phyloP scores from a whole-genome alignment of 352 stramenopile genomes.

The Phytophthora pini region DNA sequence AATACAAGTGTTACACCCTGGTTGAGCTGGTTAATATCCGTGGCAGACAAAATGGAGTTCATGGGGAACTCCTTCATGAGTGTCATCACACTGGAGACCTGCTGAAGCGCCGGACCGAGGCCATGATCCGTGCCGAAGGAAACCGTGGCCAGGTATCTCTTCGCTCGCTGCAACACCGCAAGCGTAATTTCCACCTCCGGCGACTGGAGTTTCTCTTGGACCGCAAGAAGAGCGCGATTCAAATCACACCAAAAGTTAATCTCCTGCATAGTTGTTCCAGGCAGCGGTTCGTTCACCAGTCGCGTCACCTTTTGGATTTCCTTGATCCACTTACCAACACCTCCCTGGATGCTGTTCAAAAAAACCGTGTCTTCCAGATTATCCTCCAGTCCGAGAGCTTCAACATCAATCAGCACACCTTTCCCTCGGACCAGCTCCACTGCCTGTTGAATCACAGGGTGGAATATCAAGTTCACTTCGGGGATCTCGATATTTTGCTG shows the following conservation, averaged over 20 bases:
- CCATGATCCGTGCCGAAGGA: conserved; percentile 93
- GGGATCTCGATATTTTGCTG: conserved; percentile 96
- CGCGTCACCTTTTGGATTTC: conserved; percentile 95
- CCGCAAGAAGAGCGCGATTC: conserved; percentile 85
- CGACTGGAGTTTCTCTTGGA: conserved; percentile 88
- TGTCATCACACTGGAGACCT: conserved; percentile 90
- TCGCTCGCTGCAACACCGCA: conserved; percentile 91
- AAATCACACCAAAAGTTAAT: conserved; percentile 97
- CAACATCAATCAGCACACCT: conserved; percentile 80
- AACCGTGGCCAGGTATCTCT: conserved; percentile 90
- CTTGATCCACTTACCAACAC: conserved; percentile 95
- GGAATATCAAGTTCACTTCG: conserved; percentile 90
- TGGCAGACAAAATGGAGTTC: conserved; percentile 91
- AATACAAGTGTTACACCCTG: conserved; percentile 86
- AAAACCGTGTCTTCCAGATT: conserved; percentile 87
- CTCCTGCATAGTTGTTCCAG: conserved; percentile 91
- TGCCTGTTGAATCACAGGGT: conserved; percentile 87
- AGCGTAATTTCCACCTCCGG: conserved; percentile 93
- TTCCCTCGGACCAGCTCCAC: conserved; percentile 78
- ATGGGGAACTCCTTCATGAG: conserved; percentile 95
- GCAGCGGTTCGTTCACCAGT: conserved; percentile 87
- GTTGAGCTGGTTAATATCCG: conserved; percentile 85
- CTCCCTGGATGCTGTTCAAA: conserved; percentile 87
- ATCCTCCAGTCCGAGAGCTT: conserved; percentile 80
- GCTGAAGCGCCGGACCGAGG: conserved; percentile 84